Evolutionary conservation across 768 basidiomycete species (phyloP).

Genomic region (Gautieria morchelliformis): DNA sequence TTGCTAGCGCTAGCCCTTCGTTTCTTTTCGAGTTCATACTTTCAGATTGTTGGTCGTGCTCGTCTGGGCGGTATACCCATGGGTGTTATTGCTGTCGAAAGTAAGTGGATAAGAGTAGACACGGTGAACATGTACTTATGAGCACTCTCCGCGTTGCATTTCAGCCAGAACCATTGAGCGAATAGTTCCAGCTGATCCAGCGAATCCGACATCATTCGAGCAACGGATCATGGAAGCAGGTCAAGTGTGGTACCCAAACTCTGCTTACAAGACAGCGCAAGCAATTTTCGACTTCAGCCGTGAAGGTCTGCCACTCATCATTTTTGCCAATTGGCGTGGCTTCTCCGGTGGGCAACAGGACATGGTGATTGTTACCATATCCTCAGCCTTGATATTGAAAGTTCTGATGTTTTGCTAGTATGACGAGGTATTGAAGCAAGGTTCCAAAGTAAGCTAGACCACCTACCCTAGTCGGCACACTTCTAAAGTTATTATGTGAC

Average conservation of each 20-base stretch:
- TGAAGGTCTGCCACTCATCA: slow-evolving; percentile 92
- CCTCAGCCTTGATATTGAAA: neutral
- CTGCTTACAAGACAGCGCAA: slow-evolving; percentile 98
- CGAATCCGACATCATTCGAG: slow-evolving; percentile 93
- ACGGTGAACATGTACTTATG: no score
- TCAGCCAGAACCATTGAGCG: slow-evolving; percentile 86
- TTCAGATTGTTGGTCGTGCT: slow-evolving; percentile 74
- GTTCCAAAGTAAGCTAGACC: slow-evolving; percentile 48
- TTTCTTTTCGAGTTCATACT: neutral
- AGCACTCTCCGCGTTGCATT: neutral
- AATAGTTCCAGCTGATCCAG: slow-evolving; percentile 93
- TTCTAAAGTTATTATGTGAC: slow-evolving; percentile 10
- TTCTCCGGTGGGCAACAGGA: slow-evolving; percentile 99
- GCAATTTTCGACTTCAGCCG: slow-evolving; percentile 99
- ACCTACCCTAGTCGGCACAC: neutral
- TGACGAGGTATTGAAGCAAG: slow-evolving; percentile 94
- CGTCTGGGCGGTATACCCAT: slow-evolving; percentile 94
- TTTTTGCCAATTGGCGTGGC: slow-evolving; percentile 99
- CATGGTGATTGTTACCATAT: slow-evolving; percentile 43
- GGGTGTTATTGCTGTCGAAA: slow-evolving; percentile 97
- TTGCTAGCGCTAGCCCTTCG: neutral
- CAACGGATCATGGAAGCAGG: slow-evolving; percentile 99
- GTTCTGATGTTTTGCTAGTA: slow-evolving; percentile 29
- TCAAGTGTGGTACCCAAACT: slow-evolving; percentile 99
- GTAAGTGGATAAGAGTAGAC: slow-evolving; percentile 10